phyloP scores from a whole-genome alignment of 306 rosid species.

The Trifolium pratense region DNA sequence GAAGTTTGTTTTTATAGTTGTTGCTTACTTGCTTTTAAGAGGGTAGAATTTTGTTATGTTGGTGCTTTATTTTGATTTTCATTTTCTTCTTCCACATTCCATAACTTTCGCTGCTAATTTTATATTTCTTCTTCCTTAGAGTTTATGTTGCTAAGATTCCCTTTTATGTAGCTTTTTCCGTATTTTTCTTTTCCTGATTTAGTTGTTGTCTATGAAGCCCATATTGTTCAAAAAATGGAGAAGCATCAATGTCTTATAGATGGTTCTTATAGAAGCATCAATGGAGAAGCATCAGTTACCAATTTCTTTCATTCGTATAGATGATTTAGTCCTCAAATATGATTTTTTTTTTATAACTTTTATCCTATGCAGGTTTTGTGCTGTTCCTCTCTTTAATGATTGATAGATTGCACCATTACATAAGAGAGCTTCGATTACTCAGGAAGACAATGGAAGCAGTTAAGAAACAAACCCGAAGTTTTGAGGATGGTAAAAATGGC shows the following conservation, averaged over 20 bases:
- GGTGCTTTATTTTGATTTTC: too few species aligned
- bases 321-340: conserved; percentile 25
- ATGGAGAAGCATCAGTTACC: not conserved
- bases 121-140: not conserved
- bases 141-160: too few species aligned
- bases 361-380: conserved; percentile 67
- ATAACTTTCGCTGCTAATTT: not conserved
- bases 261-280: too few species aligned
- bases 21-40: not conserved
- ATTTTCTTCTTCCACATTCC: not conserved
- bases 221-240: too few species aligned
- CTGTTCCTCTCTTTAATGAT: conserved; percentile 84
- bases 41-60: not conserved
- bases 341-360: conserved; percentile 1
- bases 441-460: conserved; percentile 90
- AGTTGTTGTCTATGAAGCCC: too few species aligned
- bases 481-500: conserved; percentile 68
- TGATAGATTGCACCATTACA: conserved; percentile 89
- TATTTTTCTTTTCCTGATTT: too few species aligned
- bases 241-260: too few species aligned
- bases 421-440: conserved; percentile 82
- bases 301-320: conserved; percentile 4
- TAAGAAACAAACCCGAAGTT: conserved; percentile 81
- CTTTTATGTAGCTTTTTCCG: too few species aligned
- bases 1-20: too few species aligned